Evolutionary conservation across 768 basidiomycete species (phyloP).

Genomic region (Suillus paluster): DNA sequence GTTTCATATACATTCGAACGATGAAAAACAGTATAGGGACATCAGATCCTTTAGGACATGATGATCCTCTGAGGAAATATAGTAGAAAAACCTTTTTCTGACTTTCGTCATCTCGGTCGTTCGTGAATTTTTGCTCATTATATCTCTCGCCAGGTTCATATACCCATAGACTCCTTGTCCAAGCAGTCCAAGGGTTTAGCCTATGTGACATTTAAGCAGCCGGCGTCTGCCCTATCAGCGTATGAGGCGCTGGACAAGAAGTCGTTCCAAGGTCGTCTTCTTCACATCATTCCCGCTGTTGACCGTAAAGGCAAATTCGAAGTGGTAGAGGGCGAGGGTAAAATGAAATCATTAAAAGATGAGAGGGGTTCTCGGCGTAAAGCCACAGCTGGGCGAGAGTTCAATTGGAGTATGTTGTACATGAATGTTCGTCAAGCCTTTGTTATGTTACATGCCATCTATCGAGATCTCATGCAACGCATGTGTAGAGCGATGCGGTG

Average conservation of each 20-base stretch:
- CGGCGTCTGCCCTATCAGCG: constrained; percentile 63
- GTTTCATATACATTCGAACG: constrained; percentile 46
- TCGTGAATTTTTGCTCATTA: constrained; percentile 2
- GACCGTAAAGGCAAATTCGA: constrained; percentile 58
- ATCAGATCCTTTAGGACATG: constrained; percentile 54
- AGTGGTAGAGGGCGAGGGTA: constrained; percentile 44
- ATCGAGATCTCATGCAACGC: constrained; percentile 25
- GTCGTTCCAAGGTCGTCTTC: constrained; percentile 87
- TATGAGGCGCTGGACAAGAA: constrained; percentile 79
- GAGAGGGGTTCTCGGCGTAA: constrained; percentile 64
- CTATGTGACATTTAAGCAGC: constrained; percentile 55
- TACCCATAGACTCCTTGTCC: constrained; percentile 53
- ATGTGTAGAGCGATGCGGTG: constrained; percentile 85
- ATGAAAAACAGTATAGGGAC: constrained; percentile 61
- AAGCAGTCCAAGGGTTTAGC: constrained; percentile 63
- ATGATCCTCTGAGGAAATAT: constrained; percentile 54
- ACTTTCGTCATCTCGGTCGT: constrained; percentile 13
- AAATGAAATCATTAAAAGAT: constrained; percentile 62
- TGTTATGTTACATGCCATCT: constrained; percentile 20
- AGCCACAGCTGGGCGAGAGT: constrained; percentile 71
- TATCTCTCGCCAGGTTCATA: constrained; percentile 50
- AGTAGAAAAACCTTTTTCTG: constrained; percentile 54
- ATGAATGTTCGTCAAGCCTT: constrained; percentile 83
- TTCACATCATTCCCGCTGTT: constrained; percentile 89
- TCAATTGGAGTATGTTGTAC: constrained; percentile 93